A percentile compares a stretch with the other conserved stretches of the same genome.
Conservation (phyloP, 768 basidiomycete genomes). For the Suillus subluteus region DNA sequence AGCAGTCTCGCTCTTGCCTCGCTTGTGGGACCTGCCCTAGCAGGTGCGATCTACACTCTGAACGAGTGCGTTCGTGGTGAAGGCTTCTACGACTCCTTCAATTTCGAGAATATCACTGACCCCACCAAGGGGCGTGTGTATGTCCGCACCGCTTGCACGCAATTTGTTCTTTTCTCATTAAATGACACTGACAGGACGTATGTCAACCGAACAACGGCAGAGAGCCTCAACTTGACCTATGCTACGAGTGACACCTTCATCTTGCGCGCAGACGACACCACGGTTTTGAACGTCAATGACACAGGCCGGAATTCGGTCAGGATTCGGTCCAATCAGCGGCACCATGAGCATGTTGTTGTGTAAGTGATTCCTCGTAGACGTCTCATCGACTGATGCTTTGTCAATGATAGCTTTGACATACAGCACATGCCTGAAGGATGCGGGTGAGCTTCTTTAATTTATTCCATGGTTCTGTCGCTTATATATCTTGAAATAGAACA, state of each 20-base stretch:
- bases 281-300: conserved; percentile 23
- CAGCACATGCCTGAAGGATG: conserved; percentile 37
- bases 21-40: conserved; percentile 18
- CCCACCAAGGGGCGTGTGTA: conserved; percentile 74
- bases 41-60: conserved; percentile 28
- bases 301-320: conserved; percentile 36
- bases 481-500: conserved; percentile 19
- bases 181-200: conserved; percentile 24
- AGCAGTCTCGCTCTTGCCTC: conserved; percentile 17
- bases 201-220: conserved; percentile 28
- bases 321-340: conserved; percentile 26
- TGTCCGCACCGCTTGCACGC: conserved; percentile 22
- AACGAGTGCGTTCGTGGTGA: conserved; percentile 49
- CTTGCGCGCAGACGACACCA: conserved; percentile 33
- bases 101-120: conserved; percentile 52
- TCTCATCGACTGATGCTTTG: not conserved
- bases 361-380: conserved; percentile 13
- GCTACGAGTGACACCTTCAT: conserved; percentile 30
- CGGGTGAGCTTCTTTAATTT: conserved; percentile 20
- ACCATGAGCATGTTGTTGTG: conserved; percentile 23
- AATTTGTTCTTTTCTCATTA: not conserved
- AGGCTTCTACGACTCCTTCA: conserved; percentile 53
- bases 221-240: conserved; percentile 34
- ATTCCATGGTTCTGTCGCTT: not conserved
- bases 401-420: conserved; percentile 30